A percentile compares a stretch with the other conserved stretches of the same genome.
Conservation (phyloP, 306 rosid species). For the Cicer yamashitae region DNA sequence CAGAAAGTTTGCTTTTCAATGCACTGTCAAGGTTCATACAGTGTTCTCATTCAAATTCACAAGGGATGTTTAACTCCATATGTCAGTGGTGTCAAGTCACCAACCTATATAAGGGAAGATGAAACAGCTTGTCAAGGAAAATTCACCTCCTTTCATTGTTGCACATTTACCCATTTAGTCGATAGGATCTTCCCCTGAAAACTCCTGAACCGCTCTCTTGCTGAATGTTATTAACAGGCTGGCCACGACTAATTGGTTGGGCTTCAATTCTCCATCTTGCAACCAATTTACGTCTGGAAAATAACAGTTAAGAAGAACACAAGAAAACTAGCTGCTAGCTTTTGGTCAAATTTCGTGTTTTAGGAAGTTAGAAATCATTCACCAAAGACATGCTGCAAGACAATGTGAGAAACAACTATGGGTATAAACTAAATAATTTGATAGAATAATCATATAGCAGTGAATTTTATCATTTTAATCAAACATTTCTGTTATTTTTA, state of each 20-base stretch:
- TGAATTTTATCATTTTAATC: neutral
- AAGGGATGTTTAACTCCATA: constrained; percentile 32
- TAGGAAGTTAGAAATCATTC: constrained; percentile 25
- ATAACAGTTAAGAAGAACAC: constrained; percentile 58
- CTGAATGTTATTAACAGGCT: constrained; percentile 53
- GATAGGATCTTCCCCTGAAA: constrained; percentile 88
- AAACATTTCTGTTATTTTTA: neutral
- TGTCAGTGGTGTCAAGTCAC: constrained; percentile 46
- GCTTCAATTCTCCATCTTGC: constrained; percentile 84
- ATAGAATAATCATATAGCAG: neutral
- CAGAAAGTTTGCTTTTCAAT: constrained; percentile 37
- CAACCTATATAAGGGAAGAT: constrained; percentile 32
- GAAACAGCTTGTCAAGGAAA: constrained; percentile 35
- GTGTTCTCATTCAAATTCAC: constrained; percentile 35
- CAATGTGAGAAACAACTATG: constrained; percentile 20
- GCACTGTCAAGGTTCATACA: constrained; percentile 37
- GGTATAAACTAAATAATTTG: neutral
- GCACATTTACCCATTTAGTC: constrained; percentile 60
- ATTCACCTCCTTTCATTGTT: neutral
- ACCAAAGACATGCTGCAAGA: constrained; percentile 34
- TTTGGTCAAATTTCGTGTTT: constrained; percentile 11
- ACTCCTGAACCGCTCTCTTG: constrained; percentile 60
- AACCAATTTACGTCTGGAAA: constrained; percentile 70
- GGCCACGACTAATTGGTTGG: constrained; percentile 51
- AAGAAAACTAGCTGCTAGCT: constrained; percentile 37